Conservation (phyloP, 202 grass and related monocot species). For the Alloteropsis angusta region DNA sequence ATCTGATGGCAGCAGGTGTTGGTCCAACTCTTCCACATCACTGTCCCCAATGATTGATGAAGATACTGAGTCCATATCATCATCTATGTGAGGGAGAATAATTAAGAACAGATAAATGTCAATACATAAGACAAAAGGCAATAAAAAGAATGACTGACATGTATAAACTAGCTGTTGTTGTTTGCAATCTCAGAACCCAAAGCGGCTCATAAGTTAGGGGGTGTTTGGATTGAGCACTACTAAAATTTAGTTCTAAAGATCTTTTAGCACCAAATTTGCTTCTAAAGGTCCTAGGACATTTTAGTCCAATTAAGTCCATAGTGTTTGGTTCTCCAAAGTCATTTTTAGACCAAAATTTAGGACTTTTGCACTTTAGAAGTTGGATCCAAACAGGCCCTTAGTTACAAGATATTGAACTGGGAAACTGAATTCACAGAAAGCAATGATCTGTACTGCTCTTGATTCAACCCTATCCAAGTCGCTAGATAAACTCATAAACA, state of each 20-base stretch:
- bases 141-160: background rate
- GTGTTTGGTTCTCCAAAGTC: too few species aligned
- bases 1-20: conserved; percentile 36
- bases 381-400: too few species aligned
- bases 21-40: conserved; percentile 50
- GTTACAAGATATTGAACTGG: background rate
- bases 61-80: conserved; percentile 48
- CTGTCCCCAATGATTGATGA: conserved; percentile 49
- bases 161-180: background rate
- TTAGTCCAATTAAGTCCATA: too few species aligned
- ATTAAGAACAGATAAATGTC: conserved; percentile 11
- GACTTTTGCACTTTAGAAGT: too few species aligned
- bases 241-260: too few species aligned
- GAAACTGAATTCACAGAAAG: background rate
- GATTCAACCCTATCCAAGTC: background rate
- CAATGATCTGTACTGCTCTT: background rate
- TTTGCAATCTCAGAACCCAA: conserved; percentile 1
- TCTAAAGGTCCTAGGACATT: too few species aligned
- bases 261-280: too few species aligned
- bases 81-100: conserved; percentile 26
- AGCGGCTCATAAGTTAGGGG: background rate
- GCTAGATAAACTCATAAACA: background rate
- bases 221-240: too few species aligned
- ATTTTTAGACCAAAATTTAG: too few species aligned
- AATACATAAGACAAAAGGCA: background rate